A percentile compares a stretch with the other conserved stretches of the same genome.
These are phyloP conservation scores for Aspergillus chevalieri DNA, from an alignment of 2,329 filamentous ascomycete species.

Conservation along the genomic window DNA sequence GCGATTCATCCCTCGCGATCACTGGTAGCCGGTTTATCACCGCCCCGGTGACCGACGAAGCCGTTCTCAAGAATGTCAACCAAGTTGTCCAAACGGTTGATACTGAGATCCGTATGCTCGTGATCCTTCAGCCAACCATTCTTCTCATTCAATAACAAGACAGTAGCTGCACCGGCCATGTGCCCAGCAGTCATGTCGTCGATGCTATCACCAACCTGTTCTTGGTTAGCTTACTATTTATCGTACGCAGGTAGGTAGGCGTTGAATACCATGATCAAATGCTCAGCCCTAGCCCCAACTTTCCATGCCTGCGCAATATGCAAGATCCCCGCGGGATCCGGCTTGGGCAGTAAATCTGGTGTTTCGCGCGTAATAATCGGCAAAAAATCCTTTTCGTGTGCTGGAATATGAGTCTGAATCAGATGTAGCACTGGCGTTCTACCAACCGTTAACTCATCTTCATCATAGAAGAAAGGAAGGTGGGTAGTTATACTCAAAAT, in stretches of 20 bases:
- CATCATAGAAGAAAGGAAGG: neutral
- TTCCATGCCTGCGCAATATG: slow-evolving; percentile 78
- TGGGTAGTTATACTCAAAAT: slow-evolving; percentile 61
- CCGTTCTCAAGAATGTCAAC: slow-evolving; percentile 68
- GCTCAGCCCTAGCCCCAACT: slow-evolving; percentile 44
- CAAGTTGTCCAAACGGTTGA: slow-evolving; percentile 67
- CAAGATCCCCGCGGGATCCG: slow-evolving; percentile 77
- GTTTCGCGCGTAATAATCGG: slow-evolving; percentile 81
- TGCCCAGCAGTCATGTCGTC: slow-evolving; percentile 91
- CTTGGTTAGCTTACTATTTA: slow-evolving; percentile 5
- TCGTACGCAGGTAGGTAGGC: neutral
- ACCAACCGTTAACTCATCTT: neutral
- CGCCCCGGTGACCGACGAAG: slow-evolving; percentile 50
- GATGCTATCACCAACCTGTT: slow-evolving; percentile 63
- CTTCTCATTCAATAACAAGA: slow-evolving; percentile 79
- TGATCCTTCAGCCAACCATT: slow-evolving; percentile 66
- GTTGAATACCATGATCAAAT: slow-evolving; percentile 32
- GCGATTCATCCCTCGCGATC: slow-evolving; percentile 4
- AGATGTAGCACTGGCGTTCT: slow-evolving; percentile 40
- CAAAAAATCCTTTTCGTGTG: slow-evolving; percentile 52
- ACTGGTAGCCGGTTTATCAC: slow-evolving; percentile 12
- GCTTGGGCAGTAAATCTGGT: slow-evolving; percentile 63
- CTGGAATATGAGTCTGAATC: slow-evolving; percentile 64
- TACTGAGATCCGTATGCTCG: slow-evolving; percentile 69
- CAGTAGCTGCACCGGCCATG: slow-evolving; percentile 77